Conservation (phyloP, 331 rosid species). For the Erythrophleum ivorense region DNA sequence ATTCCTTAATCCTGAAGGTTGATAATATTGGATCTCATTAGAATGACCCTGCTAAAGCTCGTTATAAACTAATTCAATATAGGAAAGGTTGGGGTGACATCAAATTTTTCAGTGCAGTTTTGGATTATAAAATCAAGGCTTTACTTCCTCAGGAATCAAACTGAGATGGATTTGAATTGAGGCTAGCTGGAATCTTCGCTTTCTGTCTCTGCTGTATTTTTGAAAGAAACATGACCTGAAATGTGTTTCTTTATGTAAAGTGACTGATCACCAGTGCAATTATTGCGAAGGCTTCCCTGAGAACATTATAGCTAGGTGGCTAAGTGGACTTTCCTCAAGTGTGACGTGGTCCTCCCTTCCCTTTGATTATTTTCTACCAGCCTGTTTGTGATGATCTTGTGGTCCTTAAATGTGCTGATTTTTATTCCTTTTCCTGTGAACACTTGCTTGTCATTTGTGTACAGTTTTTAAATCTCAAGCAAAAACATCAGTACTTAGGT, state of each 20-base stretch:
- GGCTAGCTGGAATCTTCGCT: neutral
- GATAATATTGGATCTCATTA: slow-evolving; percentile 35
- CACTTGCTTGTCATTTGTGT: slow-evolving; percentile 3
- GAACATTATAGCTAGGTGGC: slow-evolving; percentile 34
- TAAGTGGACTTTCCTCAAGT: slow-evolving; percentile 29
- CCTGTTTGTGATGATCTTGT: slow-evolving; percentile 21
- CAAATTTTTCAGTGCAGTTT: neutral
- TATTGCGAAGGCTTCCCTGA: slow-evolving; percentile 30
- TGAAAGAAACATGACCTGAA: slow-evolving; percentile 47
- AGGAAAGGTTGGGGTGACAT: neutral
- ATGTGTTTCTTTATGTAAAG: slow-evolving; percentile 35
- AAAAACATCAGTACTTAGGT: neutral
- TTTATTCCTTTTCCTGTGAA: neutral
- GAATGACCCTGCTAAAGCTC: slow-evolving; percentile 30
- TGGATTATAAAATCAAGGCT: slow-evolving; percentile 13
- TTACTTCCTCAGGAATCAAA: neutral
- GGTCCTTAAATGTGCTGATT: slow-evolving; percentile 27
- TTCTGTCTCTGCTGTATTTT: slow-evolving; percentile 6
- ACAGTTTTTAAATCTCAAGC: neutral
- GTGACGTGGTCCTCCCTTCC: slow-evolving; percentile 43
- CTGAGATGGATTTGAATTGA: neutral
- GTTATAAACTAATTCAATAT: neutral
- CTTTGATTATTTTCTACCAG: neutral
- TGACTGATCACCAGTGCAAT: slow-evolving; percentile 34
- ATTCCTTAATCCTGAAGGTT: slow-evolving; percentile 46